Evolutionary conservation across 345 rosid genomes (phyloP).

Genomic region (Aquilaria yunnanensis): DNA sequence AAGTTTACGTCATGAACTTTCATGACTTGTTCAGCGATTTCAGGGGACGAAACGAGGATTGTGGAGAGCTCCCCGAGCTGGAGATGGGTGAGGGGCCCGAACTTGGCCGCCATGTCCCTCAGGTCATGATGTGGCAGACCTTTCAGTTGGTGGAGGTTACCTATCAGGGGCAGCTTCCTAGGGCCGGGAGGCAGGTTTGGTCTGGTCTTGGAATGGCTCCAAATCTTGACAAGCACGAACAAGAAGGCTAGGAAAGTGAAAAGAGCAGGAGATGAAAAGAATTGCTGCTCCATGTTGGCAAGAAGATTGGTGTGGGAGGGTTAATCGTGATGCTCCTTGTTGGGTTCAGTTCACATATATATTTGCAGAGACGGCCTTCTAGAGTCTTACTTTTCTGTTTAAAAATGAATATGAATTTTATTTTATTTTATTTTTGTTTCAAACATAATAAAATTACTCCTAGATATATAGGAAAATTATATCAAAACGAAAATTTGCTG

Average conservation of each 20-base stretch:
- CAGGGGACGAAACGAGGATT: slow-evolving; percentile 8
- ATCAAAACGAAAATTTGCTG: too few relatives aligned
- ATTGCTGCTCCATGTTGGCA: background rate
- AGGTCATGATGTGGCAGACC: slow-evolving; percentile 1
- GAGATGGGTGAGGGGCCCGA: slow-evolving; percentile 8
- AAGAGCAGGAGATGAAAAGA: background rate
- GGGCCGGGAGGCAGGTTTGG: slow-evolving; percentile 9
- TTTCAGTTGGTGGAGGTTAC: slow-evolving; percentile 6
- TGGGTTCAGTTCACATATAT: too few relatives aligned
- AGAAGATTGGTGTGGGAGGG: too few relatives aligned
- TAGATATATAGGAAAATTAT: too few relatives aligned
- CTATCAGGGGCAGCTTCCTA: slow-evolving; percentile 5
- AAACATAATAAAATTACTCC: too few relatives aligned
- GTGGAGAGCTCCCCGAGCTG: slow-evolving; percentile 1
- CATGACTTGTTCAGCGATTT: slow-evolving; percentile 2
- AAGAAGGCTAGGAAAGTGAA: background rate
- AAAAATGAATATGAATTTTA: too few relatives aligned
- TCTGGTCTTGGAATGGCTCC: background rate
- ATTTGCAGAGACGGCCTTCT: too few relatives aligned
- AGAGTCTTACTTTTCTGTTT: too few relatives aligned
- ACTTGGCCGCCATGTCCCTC: slow-evolving; percentile 4
- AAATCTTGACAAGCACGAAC: background rate
- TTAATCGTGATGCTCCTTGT: too few relatives aligned
- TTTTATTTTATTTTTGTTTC: too few relatives aligned
- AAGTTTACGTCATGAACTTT: background rate